phyloP scores from a whole-genome alignment of 352 stramenopile species.

The Discostella stelligera region DNA sequence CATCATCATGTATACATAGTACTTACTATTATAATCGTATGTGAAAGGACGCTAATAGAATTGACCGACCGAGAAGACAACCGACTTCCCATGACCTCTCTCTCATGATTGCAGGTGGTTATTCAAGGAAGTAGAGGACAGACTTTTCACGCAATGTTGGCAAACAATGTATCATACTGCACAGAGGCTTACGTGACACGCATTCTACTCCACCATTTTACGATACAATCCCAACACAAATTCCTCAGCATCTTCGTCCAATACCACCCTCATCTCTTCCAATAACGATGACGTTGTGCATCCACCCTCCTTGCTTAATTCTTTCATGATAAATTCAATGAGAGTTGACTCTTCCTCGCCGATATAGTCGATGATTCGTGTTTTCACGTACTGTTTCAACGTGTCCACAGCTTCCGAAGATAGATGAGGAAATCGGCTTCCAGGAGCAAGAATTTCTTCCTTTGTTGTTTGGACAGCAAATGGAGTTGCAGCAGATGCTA shows the following conservation, averaged over 20 bases:
- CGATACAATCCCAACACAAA: slow-evolving; percentile 67
- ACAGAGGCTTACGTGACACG: slow-evolving; percentile 7
- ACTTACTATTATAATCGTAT: background rate
- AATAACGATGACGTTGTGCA: slow-evolving; percentile 43
- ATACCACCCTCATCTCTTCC: slow-evolving; percentile 71
- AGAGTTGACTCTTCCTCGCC: slow-evolving; percentile 67
- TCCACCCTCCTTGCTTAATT: slow-evolving; percentile 49
- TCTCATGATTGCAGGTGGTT: background rate
- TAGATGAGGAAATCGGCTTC: slow-evolving; percentile 35
- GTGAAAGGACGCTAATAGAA: background rate
- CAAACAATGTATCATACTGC: background rate
- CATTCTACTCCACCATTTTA: slow-evolving; percentile 47
- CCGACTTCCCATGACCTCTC: too few species aligned
- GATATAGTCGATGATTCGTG: slow-evolving; percentile 65
- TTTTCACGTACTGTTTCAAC: slow-evolving; percentile 52
- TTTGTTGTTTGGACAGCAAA: slow-evolving; percentile 34
- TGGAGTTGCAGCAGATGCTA: background rate
- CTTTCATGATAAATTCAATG: slow-evolving; percentile 70
- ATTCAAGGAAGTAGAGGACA: slow-evolving; percentile 5
- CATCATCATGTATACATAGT: too few species aligned
- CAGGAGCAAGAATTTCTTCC: slow-evolving; percentile 29
- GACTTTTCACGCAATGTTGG: background rate
- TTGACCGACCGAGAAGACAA: too few species aligned
- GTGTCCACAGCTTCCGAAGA: background rate
- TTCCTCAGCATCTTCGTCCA: slow-evolving; percentile 71